Conservation (phyloP, 2,329 filamentous ascomycete species). For the Hypoxylon sp. region DNA sequence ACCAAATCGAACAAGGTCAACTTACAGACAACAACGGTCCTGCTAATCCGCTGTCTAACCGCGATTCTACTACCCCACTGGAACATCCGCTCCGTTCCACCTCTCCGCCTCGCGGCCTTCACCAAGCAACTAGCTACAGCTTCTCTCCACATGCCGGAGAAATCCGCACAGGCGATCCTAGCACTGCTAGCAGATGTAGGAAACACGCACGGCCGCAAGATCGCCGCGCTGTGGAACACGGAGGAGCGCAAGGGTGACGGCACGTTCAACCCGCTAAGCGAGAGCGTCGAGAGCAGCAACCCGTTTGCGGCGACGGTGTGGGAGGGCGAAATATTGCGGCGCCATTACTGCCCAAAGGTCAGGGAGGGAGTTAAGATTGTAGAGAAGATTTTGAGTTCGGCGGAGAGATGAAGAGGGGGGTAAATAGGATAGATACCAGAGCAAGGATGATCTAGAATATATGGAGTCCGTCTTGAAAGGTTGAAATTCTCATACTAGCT, state of each 20-base stretch:
- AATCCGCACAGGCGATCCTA: constrained; percentile 84
- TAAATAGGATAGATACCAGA: not conserved
- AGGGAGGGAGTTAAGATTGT: constrained; percentile 79
- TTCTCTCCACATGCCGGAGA: constrained; percentile 89
- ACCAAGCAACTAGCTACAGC: constrained; percentile 89
- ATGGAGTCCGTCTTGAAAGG: not conserved
- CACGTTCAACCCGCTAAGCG: constrained; percentile 80
- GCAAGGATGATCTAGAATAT: not conserved
- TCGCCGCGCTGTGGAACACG: constrained; percentile 91
- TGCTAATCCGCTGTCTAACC: constrained; percentile 88
- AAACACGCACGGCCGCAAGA: constrained; percentile 84
- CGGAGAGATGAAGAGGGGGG: constrained; percentile 41
- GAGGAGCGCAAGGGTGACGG: constrained; percentile 95
- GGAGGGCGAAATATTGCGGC: constrained; percentile 89
- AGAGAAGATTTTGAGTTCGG: constrained; percentile 75
- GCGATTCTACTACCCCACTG: constrained; percentile 83
- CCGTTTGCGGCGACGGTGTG: constrained; percentile 91
- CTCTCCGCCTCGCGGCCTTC: constrained; percentile 89
- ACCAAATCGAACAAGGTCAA: constrained; percentile 80
- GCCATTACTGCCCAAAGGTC: constrained; percentile 90
- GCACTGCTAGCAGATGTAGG: constrained; percentile 83
- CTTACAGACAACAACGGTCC: constrained; percentile 92
- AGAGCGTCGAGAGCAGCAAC: constrained; percentile 87
- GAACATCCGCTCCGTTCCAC: constrained; percentile 81
- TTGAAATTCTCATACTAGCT: not conserved